A percentile compares a stretch with the other conserved stretches of the same genome.
Conservation (phyloP, 2,329 filamentous ascomycete genomes). For the Trichoderma cornu-damae region DNA sequence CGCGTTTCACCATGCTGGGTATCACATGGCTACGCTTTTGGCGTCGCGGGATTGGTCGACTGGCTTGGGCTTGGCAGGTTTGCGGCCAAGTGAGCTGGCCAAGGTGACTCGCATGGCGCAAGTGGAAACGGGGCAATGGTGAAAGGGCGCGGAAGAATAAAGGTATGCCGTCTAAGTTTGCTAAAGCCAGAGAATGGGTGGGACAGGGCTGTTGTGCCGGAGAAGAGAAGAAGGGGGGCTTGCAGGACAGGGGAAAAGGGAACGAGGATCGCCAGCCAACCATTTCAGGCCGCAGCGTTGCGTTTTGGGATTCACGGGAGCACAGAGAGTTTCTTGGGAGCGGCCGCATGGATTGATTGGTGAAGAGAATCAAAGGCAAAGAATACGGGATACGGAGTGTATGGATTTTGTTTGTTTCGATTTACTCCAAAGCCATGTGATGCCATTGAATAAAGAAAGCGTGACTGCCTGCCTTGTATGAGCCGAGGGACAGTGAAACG, state of each 20-base stretch:
- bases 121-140: not conserved
- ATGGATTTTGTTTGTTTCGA: not conserved
- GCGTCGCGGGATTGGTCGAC: not conserved
- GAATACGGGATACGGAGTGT: no score
- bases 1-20: not conserved
- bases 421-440: no score
- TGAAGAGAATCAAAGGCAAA: not conserved
- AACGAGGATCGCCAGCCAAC: slow-evolving; percentile 7
- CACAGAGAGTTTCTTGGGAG: not conserved
- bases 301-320: not conserved
- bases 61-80: not conserved
- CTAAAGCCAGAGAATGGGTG: not conserved
- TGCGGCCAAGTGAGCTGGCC: not conserved
- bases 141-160: not conserved
- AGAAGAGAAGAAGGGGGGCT: not conserved
- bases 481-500: slow-evolving; percentile 2
- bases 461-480: not conserved
- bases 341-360: not conserved
- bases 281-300: not conserved
- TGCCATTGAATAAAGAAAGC: no score
- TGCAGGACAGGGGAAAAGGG: not conserved
- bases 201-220: slow-evolving; percentile 2
- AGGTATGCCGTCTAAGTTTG: not conserved
- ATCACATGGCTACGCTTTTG: not conserved
- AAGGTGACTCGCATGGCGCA: not conserved